Conservation (phyloP, 257 asterid genomes). For the Solanum medicagineum region DNA sequence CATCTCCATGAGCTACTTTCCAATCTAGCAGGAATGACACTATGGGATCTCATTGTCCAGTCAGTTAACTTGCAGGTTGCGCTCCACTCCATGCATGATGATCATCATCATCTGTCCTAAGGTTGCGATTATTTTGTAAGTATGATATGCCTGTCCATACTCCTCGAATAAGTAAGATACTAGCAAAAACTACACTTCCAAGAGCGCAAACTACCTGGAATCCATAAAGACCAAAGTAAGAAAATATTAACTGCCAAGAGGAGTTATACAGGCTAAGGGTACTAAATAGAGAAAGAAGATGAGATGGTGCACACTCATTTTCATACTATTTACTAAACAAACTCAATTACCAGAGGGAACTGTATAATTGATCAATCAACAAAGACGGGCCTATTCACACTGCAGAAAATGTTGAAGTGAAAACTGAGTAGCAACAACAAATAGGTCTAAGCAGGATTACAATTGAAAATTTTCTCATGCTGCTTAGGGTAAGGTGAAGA, state of each 20-base stretch:
- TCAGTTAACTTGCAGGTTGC: slow-evolving; percentile 35
- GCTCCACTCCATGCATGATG: slow-evolving; percentile 45
- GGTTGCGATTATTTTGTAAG: slow-evolving; percentile 51
- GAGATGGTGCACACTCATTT: not conserved
- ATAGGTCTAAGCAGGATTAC: not conserved
- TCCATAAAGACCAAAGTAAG: not conserved
- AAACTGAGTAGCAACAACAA: not conserved
- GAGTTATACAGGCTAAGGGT: not conserved
- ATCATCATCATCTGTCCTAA: slow-evolving; percentile 60
- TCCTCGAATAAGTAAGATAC: slow-evolving; percentile 72
- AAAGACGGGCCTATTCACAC: not conserved
- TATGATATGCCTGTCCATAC: slow-evolving; percentile 72
- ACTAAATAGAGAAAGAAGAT: not conserved
- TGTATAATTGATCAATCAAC: not conserved
- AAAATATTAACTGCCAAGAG: not conserved
- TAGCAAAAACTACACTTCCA: slow-evolving; percentile 70
- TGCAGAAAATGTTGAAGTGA: not conserved
- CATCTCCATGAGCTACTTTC: not conserved
- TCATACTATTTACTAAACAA: not conserved
- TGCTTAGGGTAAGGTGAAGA: not conserved
- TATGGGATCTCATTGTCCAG: not conserved
- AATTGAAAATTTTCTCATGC: not conserved
- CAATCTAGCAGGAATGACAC: not conserved
- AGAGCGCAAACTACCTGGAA: slow-evolving; percentile 85
- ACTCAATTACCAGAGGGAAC: not conserved